Evolutionary conservation across 2,329 filamentous ascomycete genomes (phyloP), one percentile per base, ranked within the genome.

Genomic region (Aspergillus eucalypticola): DNA sequence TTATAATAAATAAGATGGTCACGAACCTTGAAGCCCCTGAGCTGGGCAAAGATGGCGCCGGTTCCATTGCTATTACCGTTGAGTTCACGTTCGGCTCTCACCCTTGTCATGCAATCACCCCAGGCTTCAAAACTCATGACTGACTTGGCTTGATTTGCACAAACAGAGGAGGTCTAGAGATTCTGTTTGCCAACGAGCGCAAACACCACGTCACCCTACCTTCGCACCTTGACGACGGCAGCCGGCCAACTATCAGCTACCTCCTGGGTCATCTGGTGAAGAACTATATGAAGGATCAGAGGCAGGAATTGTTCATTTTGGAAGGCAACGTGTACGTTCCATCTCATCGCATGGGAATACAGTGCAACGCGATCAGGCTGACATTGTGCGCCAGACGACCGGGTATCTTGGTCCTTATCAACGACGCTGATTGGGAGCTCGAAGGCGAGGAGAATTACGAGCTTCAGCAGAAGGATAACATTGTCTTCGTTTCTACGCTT

Each of bases 381-480:
- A 66, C 61, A 69, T 67, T 61, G 55, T 70, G 54, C 17, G n/a
- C 25, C 59, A 98, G 94, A 62, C 92, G 95, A 56, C 95, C 95
- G 5, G 95, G 95, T 2, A 96, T 99, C 75, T 85, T 99, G 46
- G 94, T 97, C 27, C 83, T 99, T 59, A 96, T 99, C 76, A 99
- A 99, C 74, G 95, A 99, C 69, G 91, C 92, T 25, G 95, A 99
- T 76, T 99, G 95, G 95, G 95, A 98, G 76, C 85, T 99, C 11
- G 95, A 98, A 78, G 95, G 93, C 17, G 94, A 98, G 78, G 92
- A 95, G 73, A 84, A 87, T 66, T 98, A 98, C 73, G 88, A 92
- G 77, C 79, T 99, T 60, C 88, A 94, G 77, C 78, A 82, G 63
- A 85, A 88, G 60, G 95, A 99, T 79, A 94, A 90, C 73, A 90